Evolutionary conservation across 1,139 yeast species (phyloP).

Genomic region (Sugiyamaella paludigena): DNA sequence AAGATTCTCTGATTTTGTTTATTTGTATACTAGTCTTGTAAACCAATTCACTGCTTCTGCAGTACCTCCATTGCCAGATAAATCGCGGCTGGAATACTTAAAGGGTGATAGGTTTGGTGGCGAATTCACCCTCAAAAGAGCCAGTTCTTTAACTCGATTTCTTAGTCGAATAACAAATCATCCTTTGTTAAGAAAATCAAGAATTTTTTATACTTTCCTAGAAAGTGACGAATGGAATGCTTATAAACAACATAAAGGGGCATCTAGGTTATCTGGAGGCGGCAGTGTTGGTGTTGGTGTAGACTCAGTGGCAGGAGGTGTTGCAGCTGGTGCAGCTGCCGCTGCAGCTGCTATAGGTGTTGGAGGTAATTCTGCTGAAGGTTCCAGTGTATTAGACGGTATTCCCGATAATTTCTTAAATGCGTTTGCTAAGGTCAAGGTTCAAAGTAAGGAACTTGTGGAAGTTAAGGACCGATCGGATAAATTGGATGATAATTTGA

Average conservation of each 20-base stretch:
- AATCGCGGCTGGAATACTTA: conserved; percentile 83
- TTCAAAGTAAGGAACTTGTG: conserved; percentile 73
- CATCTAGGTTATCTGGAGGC: conserved; percentile 27
- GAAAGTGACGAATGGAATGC: conserved; percentile 84
- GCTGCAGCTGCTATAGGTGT: conserved; percentile 18
- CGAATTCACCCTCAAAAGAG: conserved; percentile 78
- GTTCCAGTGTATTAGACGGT: conserved; percentile 51
- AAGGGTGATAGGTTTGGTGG: conserved; percentile 89
- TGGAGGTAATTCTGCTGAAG: conserved; percentile 21
- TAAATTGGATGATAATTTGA: conserved; percentile 77
- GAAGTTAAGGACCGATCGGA: conserved; percentile 82
- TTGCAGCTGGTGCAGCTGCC: conserved; percentile 18
- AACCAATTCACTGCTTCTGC: conserved; percentile 82
- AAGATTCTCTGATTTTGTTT: conserved; percentile 78
- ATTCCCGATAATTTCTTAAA: conserved; percentile 87
- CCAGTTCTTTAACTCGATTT: conserved; percentile 79
- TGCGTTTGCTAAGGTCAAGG: conserved; percentile 77
- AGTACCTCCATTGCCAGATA: conserved; percentile 93
- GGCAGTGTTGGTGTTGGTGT: conserved; percentile 12
- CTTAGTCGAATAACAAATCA: conserved; percentile 70
- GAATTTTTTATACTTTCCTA: conserved; percentile 70
- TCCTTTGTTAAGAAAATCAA: conserved; percentile 66
- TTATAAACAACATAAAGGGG: conserved; percentile 56
- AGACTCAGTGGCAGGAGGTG: neutral
- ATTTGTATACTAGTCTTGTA: conserved; percentile 67